Evolutionary conservation across 208 protist genomes (phyloP), one percentile per base, ranked within the genome.

Genomic region (Leishmania major): DNA sequence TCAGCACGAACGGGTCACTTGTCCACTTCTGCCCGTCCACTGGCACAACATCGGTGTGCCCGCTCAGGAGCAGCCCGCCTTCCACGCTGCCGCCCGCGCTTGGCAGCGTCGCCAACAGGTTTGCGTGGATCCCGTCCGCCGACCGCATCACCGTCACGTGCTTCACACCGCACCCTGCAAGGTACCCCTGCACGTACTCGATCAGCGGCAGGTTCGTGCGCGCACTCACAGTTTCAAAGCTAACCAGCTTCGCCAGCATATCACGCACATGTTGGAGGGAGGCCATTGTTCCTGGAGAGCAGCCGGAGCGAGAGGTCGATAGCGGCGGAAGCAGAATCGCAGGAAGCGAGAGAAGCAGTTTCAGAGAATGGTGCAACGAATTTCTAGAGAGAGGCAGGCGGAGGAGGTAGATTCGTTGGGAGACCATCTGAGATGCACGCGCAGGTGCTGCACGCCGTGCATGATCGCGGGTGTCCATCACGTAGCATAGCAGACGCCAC

Each of bases 41-140:
- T 28, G 92, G 88, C 72, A 96, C 92, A 60, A 96, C 90, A 75
- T 96, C 90, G 11, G 86, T 94, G 85, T 96, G 92, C 11, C 90
- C 92, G 53, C 84, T 91, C 66, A 96, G 82, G 74, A 94, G 91
- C 15, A 96, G 84, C 59, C 92, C 88, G 78, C 92, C 92, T 7
- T 89, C 79, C 72, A 84, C 89, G 64, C 73, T 74, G 66, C 90
- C 90, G 60, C 87, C 87, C 10, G 80, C 78, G 31, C 85, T 90
- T 1, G 90, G 89, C 64, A 95, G 82, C 74, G 90, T 94, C 25
- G 89, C 90, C 69, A 87, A 84, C 76, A 96, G 84, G 78, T 92
- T 93, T 51, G 92, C 89, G 55, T 96, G 84, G 43, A 82, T 92
- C 51, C 89, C 87, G n/a, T 89, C 84, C 64, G 79, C 79, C 28